Evolutionary conservation across 345 rosid genomes (phyloP).

Genomic region (Heritiera littoralis): DNA sequence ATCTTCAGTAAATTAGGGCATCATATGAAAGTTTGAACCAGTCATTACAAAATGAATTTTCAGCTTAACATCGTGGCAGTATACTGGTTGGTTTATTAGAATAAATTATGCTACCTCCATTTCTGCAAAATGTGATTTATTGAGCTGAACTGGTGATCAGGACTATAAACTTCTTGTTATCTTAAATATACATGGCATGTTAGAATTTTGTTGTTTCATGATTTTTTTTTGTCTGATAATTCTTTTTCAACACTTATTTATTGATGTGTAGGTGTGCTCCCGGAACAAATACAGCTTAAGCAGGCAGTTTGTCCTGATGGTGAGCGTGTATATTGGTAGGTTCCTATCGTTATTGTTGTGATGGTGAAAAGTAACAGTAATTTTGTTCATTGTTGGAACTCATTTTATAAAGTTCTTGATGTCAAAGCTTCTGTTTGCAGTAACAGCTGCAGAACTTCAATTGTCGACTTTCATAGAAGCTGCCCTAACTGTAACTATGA

Average conservation of each 20-base stretch:
- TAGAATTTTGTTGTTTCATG: neutral
- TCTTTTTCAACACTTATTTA: neutral
- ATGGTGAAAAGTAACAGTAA: neutral
- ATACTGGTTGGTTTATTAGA: neutral
- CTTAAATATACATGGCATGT: neutral
- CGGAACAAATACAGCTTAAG: conserved; percentile 17
- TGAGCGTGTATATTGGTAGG: conserved; percentile 65
- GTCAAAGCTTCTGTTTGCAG: conserved; percentile 32
- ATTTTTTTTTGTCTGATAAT: neutral
- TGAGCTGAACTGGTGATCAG: neutral
- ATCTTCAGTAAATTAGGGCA: neutral
- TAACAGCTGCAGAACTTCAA: conserved; percentile 54
- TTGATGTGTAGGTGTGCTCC: neutral
- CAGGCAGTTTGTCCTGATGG: conserved; percentile 17
- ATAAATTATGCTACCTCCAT: neutral
- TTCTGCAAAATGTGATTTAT: neutral
- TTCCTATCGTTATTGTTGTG: neutral
- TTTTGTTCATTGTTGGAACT: neutral
- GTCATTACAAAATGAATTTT: neutral
- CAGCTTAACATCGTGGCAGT: neutral
- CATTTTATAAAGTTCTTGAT: conserved; percentile 6
- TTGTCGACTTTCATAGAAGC: conserved; percentile 43
- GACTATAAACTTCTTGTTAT: neutral
- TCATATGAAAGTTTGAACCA: neutral
- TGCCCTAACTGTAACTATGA: conserved; percentile 43